These are phyloP conservation scores for Castanea sativa DNA, from an alignment of 306 rosid genomes.

Conservation along the genomic window DNA sequence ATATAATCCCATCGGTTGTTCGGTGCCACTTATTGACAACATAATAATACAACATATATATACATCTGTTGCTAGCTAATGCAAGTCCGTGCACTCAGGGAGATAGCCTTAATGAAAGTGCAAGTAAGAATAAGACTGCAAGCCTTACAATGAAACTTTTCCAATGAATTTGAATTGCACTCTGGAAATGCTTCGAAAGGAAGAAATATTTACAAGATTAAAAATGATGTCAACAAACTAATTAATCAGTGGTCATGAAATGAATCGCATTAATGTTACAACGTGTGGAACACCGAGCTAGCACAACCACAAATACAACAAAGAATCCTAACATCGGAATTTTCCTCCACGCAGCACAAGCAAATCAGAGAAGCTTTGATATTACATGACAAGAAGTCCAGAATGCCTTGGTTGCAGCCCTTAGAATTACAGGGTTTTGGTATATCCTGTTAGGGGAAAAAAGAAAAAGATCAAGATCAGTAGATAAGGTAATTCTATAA, in stretches of 20 bases:
- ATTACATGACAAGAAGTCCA: conserved; percentile 90
- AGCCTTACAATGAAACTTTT: neutral
- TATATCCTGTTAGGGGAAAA: conserved; percentile 62
- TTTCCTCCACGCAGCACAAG: conserved; percentile 27
- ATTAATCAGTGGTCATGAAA: conserved; percentile 26
- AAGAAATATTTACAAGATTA: conserved; percentile 33
- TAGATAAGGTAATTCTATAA: neutral
- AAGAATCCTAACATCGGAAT: conserved; percentile 10
- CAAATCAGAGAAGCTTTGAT: conserved; percentile 78
- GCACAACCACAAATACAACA: conserved; percentile 5
- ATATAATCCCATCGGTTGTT: too few species aligned
- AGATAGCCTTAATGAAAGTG: neutral
- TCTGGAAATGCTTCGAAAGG: neutral
- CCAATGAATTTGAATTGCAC: conserved; percentile 30
- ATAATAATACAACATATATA: too few species aligned
- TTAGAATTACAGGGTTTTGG: conserved; percentile 81
- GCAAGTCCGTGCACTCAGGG: too few species aligned
- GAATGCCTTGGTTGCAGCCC: conserved; percentile 79
- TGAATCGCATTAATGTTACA: conserved; percentile 14
- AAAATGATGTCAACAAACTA: conserved; percentile 21
- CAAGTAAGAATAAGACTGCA: neutral
- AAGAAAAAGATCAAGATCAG: neutral
- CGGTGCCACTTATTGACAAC: too few species aligned
- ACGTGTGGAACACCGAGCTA: neutral
- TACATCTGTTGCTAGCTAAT: neutral